These are phyloP conservation scores for Cardiospermum halicacabum DNA, from an alignment of 345 rosid genomes.

Conservation along the genomic window DNA sequence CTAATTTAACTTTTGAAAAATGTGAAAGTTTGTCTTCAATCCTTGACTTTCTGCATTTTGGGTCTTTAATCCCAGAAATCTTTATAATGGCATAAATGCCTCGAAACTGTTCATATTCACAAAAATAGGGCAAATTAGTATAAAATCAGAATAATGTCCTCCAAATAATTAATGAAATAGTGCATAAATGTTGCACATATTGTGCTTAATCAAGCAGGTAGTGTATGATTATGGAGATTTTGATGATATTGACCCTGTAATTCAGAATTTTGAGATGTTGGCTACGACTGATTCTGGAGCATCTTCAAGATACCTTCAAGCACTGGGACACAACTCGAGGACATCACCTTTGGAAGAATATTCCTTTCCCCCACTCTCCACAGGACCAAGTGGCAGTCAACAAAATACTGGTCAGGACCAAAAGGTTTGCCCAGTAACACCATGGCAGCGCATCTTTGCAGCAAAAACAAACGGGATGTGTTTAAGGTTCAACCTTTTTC, in stretches of 20 bases:
- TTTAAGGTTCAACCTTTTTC: constrained; percentile 25
- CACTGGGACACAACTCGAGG: constrained; percentile 59
- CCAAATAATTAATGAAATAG: no score
- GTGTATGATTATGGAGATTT: constrained; percentile 35
- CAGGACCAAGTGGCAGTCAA: constrained; percentile 35
- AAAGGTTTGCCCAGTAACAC: constrained; percentile 44
- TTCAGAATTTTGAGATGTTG: constrained; percentile 57
- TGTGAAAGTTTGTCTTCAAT: no score
- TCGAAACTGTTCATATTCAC: no score
- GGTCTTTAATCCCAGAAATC: no score
- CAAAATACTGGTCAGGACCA: constrained; percentile 41
- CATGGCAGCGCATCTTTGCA: constrained; percentile 66
- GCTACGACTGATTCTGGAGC: constrained; percentile 42
- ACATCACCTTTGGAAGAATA: constrained; percentile 60
- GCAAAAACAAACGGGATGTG: constrained; percentile 33
- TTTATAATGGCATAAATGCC: no score
- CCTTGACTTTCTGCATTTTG: no score
- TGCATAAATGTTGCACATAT: no score
- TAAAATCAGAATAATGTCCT: no score
- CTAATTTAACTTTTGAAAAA: no score
- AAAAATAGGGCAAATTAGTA: no score
- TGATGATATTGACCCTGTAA: constrained; percentile 47
- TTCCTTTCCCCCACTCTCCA: constrained; percentile 84
- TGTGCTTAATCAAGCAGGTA: no score
- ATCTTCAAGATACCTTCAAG: constrained; percentile 76